phyloP scores from a whole-genome alignment of 345 rosid genomes.

The Rhodamnia rubescens region DNA sequence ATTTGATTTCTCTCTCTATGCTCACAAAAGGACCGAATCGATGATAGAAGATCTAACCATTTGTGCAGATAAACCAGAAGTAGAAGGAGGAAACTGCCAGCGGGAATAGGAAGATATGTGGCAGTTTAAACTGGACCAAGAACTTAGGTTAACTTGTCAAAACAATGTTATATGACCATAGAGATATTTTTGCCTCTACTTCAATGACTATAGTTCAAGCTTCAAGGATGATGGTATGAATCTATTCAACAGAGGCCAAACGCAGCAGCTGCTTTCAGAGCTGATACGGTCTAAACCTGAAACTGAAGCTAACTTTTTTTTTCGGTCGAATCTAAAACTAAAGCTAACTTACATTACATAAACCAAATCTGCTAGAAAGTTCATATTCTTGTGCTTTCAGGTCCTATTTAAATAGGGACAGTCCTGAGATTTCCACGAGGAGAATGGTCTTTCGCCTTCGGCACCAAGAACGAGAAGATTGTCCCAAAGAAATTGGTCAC shows the following conservation, averaged over 20 bases:
- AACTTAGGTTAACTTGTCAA: background rate
- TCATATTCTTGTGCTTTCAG: accelerated
- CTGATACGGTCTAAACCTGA: too few species aligned
- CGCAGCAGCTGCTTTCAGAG: background rate
- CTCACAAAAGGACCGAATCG: background rate
- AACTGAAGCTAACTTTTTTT: too few species aligned
- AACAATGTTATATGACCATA: background rate
- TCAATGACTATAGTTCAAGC: background rate
- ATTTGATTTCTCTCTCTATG: background rate
- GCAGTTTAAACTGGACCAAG: background rate
- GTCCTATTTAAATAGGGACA: accelerated
- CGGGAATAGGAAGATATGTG: background rate
- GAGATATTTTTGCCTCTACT: background rate
- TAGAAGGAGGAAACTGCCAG: background rate
- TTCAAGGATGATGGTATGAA: background rate
- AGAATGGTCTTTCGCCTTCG: too few species aligned
- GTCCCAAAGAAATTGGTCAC: too few species aligned
- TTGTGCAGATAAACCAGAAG: background rate
- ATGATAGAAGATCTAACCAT: background rate
- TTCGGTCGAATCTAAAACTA: too few species aligned
- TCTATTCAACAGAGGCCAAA: background rate
- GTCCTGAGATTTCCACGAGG: background rate
- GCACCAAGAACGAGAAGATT: too few species aligned
- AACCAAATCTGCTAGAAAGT: background rate
- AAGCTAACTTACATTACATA: too few species aligned